Percentiles rank a stretch among this genome's conserved stretches.
Evolutionary conservation across 2,329 filamentous ascomycete genomes (phyloP).

Genomic region (Alternaria sp.): DNA sequence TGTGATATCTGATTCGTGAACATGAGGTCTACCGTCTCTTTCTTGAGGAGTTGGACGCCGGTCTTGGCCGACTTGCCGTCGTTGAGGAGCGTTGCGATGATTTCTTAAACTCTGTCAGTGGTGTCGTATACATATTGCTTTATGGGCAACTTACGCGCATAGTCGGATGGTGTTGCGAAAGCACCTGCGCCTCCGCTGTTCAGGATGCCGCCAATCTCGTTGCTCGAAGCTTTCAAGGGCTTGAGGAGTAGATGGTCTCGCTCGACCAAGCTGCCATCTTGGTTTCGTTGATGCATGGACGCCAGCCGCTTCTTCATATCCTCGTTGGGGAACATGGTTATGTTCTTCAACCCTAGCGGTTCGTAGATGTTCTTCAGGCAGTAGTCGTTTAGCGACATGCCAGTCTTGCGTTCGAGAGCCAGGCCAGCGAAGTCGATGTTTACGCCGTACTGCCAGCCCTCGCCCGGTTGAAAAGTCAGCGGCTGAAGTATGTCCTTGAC

Average conservation of each 20-base stretch:
- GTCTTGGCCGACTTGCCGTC: constrained; percentile 66
- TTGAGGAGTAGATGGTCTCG: constrained; percentile 60
- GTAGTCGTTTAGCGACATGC: constrained; percentile 53
- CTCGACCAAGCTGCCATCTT: constrained; percentile 48
- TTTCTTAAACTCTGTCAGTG: constrained; percentile 52
- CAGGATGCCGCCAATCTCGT: constrained; percentile 55
- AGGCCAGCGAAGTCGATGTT: constrained; percentile 58
- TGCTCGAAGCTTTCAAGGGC: constrained; percentile 53
- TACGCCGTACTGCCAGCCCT: constrained; percentile 62
- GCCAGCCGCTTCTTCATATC: constrained; percentile 64
- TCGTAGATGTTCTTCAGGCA: constrained; percentile 53
- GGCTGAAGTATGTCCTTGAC: constrained; percentile 60
- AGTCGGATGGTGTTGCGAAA: constrained; percentile 66
- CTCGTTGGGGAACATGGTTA: constrained; percentile 62
- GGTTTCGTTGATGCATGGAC: constrained; percentile 61
- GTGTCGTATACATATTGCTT: background rate
- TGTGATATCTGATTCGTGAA: constrained; percentile 66
- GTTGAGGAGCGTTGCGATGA: constrained; percentile 68
- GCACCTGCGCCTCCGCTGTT: constrained; percentile 67
- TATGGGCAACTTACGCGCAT: constrained; percentile 55
- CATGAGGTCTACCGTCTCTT: constrained; percentile 67
- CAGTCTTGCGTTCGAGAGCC: constrained; percentile 52
- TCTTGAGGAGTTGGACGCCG: constrained; percentile 59
- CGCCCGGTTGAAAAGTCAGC: constrained; percentile 67
- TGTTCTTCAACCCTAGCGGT: constrained; percentile 54